Evolutionary conservation across 177 flowering plant species (phyloP), one percentile per base, ranked within the genome.

Genomic region (Telopea speciosissima): DNA sequence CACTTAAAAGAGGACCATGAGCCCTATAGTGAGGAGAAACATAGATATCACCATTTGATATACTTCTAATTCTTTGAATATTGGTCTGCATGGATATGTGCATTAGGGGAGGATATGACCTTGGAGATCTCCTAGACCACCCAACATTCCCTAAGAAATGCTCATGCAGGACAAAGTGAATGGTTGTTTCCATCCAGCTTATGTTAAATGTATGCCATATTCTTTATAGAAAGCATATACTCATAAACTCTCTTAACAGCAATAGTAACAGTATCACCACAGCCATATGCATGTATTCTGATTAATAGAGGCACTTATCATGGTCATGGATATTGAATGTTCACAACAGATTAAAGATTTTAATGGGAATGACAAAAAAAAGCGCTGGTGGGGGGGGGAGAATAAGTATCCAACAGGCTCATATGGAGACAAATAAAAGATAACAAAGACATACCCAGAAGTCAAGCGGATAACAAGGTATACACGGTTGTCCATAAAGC

Each of bases 401-500:
- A 33, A 33, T 3, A 5, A 33, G 40, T 5, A 33, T 33, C 40
- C 40, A 33, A 8, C 31, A 28, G 44, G 49, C 63, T 56, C 40
- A 56, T 19, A 58, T n/a, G 16, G 22, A 3, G 40, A 5, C 12
- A 24, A 45, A 58, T 23, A 56, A 7, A 52, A 21, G 21, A 64
- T 26, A 16, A 40, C 5, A 33, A 73, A 24, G 25, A 72, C 67
- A 31, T 88, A 93, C 98, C 98, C 98, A 24, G 86, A 93, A 65
- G 76, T 63, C 80, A 93, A 75, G 70, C 98, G 93, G 63, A 85
- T 77, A 22, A 80, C 81, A 49, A 89, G 62, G 68, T 82, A 83
- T 23, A 6, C 72, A 14, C 23, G 80, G 31, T 91, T 83, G 52
- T 81, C 85, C 85, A 88, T 88, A 86, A 86, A 91, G 75, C 98